These are phyloP conservation scores for Solanum bulbocastanum DNA, from an alignment of 257 asterid species.

Conservation along the genomic window DNA sequence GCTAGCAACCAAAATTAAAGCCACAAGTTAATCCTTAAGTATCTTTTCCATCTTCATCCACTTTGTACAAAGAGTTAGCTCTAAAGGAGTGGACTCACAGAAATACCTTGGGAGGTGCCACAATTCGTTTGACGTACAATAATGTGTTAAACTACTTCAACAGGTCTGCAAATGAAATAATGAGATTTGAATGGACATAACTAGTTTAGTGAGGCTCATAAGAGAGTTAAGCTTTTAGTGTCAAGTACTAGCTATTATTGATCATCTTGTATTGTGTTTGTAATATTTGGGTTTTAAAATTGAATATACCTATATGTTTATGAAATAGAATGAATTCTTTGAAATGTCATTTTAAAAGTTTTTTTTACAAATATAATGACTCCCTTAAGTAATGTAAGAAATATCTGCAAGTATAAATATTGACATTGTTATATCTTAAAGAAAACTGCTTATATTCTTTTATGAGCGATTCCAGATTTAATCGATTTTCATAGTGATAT, in stretches of 20 bases:
- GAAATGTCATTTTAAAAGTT: background rate
- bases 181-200: background rate
- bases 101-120: background rate
- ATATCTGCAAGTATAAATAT: background rate
- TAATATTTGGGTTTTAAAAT: background rate
- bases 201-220: background rate
- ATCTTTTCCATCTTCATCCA: background rate
- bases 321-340: background rate
- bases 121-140: background rate
- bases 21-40: background rate
- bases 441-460: background rate
- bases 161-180: background rate
- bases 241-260: background rate
- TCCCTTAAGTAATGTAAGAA: background rate
- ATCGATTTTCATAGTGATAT: background rate
- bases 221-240: background rate
- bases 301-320: background rate
- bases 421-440: background rate
- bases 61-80: background rate
- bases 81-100: background rate
- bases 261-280: background rate
- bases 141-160: background rate
- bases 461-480: fast-evolving
- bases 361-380: background rate
- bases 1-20: background rate